Conservation (phyloP, 1,284 basidiomycete genomes). For the Microbotryum scabiosae region DNA sequence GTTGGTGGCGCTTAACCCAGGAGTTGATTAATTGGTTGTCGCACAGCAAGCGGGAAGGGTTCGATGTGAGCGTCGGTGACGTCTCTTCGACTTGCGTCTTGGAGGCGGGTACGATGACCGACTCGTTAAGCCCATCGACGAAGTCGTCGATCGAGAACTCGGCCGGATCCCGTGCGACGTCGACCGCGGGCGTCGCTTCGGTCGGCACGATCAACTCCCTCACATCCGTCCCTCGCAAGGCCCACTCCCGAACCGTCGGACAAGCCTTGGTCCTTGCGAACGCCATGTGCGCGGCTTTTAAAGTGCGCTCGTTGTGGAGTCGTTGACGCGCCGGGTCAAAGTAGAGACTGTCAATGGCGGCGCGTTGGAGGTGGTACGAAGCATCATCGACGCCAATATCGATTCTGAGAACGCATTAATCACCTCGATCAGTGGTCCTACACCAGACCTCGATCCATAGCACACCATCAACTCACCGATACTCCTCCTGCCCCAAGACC, state of each 20-base stretch:
- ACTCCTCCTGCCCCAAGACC: constrained; percentile 14
- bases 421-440: too few species aligned
- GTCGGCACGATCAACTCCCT: constrained; percentile 20
- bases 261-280: background rate
- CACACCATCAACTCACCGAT: constrained; percentile 10
- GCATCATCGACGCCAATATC: constrained; percentile 25
- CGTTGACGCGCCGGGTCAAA: constrained; percentile 22
- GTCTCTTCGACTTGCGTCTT: too few species aligned
- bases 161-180: background rate
- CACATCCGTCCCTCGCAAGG: constrained; percentile 24
- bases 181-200: background rate
- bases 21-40: constrained; percentile 36
- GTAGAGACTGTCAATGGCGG: constrained; percentile 22
- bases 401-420: constrained; percentile 7
- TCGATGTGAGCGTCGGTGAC: background rate
- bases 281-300: constrained; percentile 3
- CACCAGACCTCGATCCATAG: too few species aligned
- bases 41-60: constrained; percentile 16
- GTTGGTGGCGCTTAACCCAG: constrained; percentile 43
- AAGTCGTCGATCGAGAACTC: too few species aligned
- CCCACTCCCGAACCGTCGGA: constrained; percentile 13
- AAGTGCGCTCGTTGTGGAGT: constrained; percentile 7
- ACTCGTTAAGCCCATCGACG: too few species aligned
- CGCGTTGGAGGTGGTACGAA: constrained; percentile 11
- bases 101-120: too few species aligned